phyloP scores from a whole-genome alignment of 768 basidiomycete species.

The Fistulinella prunicolor region DNA sequence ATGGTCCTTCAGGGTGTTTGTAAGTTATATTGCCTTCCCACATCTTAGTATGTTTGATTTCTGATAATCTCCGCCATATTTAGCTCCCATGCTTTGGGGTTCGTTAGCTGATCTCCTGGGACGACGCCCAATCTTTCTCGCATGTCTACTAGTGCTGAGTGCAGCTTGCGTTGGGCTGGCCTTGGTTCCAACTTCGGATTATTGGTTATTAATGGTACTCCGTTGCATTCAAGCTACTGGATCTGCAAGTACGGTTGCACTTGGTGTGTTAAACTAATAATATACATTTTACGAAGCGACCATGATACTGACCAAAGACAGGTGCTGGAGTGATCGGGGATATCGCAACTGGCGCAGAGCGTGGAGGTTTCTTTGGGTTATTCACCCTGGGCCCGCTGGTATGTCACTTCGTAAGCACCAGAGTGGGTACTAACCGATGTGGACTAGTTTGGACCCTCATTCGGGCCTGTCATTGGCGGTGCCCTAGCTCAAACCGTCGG shows the following conservation, averaged over 20 bases:
- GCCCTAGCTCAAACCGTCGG: constrained; percentile 54
- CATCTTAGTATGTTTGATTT: neutral
- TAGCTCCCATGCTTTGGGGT: constrained; percentile 60
- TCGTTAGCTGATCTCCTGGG: constrained; percentile 66
- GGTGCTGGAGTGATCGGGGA: constrained; percentile 79
- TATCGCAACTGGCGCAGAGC: constrained; percentile 67
- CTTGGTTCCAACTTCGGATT: constrained; percentile 53
- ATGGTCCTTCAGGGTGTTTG: constrained; percentile 50
- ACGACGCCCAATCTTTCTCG: constrained; percentile 59
- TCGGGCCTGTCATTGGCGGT: constrained; percentile 51
- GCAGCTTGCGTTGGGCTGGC: constrained; percentile 65
- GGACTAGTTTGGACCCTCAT: constrained; percentile 51
- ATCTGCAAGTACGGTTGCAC: constrained; percentile 73
- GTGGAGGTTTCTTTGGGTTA: constrained; percentile 71
- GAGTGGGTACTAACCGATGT: neutral
- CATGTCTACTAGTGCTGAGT: constrained; percentile 60
- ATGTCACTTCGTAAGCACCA: neutral
- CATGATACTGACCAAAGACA: constrained; percentile 19
- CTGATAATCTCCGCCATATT: neutral
- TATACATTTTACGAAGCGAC: neutral
- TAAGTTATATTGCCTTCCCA: constrained; percentile 22
- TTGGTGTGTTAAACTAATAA: constrained; percentile 42
- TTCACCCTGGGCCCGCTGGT: constrained; percentile 67
- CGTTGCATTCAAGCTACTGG: constrained; percentile 78
- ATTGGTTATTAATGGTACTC: constrained; percentile 79